These are phyloP conservation scores for Kandelia obovata DNA, from an alignment of 345 rosid genomes.

Conservation along the genomic window DNA sequence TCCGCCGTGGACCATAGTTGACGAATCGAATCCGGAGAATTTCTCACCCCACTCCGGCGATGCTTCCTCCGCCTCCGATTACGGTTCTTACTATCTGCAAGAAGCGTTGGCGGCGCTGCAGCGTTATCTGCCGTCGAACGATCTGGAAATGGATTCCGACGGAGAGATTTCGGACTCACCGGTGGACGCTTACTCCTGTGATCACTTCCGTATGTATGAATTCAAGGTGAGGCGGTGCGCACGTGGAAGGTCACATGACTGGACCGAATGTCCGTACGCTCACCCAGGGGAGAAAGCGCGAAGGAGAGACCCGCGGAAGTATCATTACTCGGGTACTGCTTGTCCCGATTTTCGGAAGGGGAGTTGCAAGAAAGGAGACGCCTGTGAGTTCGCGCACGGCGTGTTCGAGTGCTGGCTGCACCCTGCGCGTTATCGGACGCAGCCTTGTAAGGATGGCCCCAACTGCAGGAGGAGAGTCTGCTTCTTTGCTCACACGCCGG, in stretches of 20 bases:
- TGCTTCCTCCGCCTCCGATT: conserved; percentile 25
- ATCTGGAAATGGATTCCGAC: conserved; percentile 49
- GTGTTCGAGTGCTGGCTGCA: conserved; percentile 99
- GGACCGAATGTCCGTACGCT: conserved; percentile 98
- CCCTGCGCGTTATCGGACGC: conserved; percentile 82
- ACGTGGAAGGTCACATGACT: conserved; percentile 85
- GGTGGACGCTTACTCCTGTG: conserved; percentile 69
- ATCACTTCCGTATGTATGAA: conserved; percentile 88
- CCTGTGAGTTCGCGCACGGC: conserved; percentile 88
- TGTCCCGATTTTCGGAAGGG: conserved; percentile 86
- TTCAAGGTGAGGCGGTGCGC: conserved; percentile 82
- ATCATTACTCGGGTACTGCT: conserved; percentile 72
- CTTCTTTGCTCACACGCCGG: conserved; percentile 90
- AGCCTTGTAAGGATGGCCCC: conserved; percentile 87
- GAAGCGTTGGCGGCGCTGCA: conserved; percentile 61
- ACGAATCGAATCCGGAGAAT: conserved; percentile 42
- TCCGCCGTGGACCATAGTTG: conserved; percentile 55
- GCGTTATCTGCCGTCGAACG: conserved; percentile 56
- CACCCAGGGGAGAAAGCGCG: conserved; percentile 95
- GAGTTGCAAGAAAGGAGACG: conserved; percentile 65
- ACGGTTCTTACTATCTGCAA: conserved; percentile 37
- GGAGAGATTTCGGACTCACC: conserved; percentile 38
- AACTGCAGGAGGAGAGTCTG: conserved; percentile 71
- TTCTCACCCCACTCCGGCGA: conserved; percentile 33
- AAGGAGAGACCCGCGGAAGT: conserved; percentile 75